Conservation (phyloP, 75 land plant species). For the Picea sitchensis region DNA sequence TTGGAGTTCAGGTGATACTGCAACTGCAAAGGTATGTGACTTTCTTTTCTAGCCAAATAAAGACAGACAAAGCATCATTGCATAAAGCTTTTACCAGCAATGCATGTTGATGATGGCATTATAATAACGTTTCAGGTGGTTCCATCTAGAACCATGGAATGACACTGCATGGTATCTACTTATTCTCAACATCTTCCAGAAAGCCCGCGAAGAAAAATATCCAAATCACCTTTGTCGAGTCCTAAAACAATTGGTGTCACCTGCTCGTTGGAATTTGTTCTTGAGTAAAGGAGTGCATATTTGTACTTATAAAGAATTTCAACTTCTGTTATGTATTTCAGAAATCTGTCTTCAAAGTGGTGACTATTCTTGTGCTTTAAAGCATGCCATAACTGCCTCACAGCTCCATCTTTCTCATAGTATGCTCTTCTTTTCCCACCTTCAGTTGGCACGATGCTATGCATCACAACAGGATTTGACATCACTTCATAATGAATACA, state of each 20-base stretch:
- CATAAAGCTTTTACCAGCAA: background rate
- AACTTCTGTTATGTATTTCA: conserved; percentile 63
- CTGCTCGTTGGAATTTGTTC: conserved; percentile 24
- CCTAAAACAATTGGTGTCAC: conserved; percentile 27
- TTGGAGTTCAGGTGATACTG: conserved; percentile 18
- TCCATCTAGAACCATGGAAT: conserved; percentile 81
- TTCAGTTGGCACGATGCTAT: conserved; percentile 68
- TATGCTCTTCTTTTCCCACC: conserved; percentile 50
- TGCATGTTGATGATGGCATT: background rate
- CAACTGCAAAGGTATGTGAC: conserved; percentile 41
- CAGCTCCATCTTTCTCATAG: conserved; percentile 26
- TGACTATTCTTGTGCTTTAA: conserved; percentile 30
- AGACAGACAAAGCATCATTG: conserved; percentile 10
- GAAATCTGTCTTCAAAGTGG: conserved; percentile 56
- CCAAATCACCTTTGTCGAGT: conserved; percentile 26
- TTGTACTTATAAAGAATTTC: conserved; percentile 39
- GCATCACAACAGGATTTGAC: conserved; percentile 31
- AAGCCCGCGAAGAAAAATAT: conserved; percentile 55
- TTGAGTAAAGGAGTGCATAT: background rate
- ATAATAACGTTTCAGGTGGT: conserved; percentile 41
- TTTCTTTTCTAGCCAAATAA: conserved; percentile 2
- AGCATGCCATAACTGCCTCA: conserved; percentile 52
- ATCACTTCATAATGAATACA: conserved; percentile 38
- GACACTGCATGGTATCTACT: conserved; percentile 52
- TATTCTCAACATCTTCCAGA: conserved; percentile 46